Base-by-base conservation (phyloP, 306 rosid genomes). In the Acacia crassicarpa region DNA sequence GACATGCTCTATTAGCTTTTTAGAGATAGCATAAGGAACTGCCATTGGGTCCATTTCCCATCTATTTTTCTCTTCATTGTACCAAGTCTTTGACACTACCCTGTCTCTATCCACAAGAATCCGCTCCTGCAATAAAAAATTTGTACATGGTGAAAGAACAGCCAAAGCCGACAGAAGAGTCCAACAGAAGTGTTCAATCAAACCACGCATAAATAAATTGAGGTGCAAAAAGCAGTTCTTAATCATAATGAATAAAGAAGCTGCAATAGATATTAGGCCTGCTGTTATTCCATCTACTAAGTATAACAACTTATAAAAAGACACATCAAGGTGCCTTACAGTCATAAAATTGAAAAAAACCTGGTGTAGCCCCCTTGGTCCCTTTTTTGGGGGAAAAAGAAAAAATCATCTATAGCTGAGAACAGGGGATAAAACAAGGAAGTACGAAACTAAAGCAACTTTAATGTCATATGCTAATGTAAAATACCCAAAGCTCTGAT, bases 1-100 rank as follows among this genome's bases (percentile, higher is more conserved):
- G 65, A 85, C 97, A 88, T 87, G 84, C 80, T 93, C 94, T 74
- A 93, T 80, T 49, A 95, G 83, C 83, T 82, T 90, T 59, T 88
- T 93, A 19, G 91, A 81, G 79, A 95, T 94, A 9, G 98, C 94
- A 85, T 82, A 88, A 54, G 99, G 95, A 84, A 95, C 92, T 78
- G 94, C 95, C 74, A 95, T 77, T 30, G 99, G 97, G 87, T 95
- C 92, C 81, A 95, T 93, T 86, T 93, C 99, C 99, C 99, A 95
- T 80, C 93, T 87, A 76, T 85, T 86, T 45, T 93, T 91, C 81
- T 90, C 94, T 81, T 95, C 93, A 80, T 93, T 91, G 84, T 87
- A 89, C 99, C 99, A 95, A 63, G 95, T 90, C 85, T 84, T 93
- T 58, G 99, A 91, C 79, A 95, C 86, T 83, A 93, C 88, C 82